phyloP scores from a whole-genome alignment of 2,329 filamentous ascomycete species.

The Stachybotrys elegans region DNA sequence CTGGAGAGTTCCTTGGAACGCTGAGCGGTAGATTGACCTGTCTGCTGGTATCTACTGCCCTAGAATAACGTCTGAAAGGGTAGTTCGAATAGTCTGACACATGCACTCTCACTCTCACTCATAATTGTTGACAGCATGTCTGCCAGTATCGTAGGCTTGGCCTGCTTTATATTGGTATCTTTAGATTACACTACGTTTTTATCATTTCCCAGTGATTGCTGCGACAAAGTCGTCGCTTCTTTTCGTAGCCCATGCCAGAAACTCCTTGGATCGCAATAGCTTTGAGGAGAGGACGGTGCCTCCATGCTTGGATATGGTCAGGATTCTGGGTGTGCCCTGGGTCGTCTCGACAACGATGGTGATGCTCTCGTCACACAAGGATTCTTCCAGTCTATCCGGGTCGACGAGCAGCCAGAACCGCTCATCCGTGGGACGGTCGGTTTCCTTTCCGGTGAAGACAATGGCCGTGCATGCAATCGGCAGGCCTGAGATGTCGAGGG shows the following conservation, averaged over 20 bases:
- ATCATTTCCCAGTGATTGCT: slow-evolving; percentile 22
- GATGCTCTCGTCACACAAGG: slow-evolving; percentile 75
- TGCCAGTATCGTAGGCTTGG: not conserved
- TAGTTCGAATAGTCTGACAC: slow-evolving; percentile 79
- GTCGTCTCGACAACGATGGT: slow-evolving; percentile 71
- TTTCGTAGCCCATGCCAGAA: slow-evolving; percentile 29
- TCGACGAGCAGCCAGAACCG: slow-evolving; percentile 77
- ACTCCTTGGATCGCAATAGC: slow-evolving; percentile 60
- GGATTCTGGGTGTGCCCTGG: slow-evolving; percentile 49
- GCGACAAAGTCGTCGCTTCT: slow-evolving; percentile 30
- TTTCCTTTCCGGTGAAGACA: slow-evolving; percentile 66
- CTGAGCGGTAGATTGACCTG: slow-evolving; percentile 58
- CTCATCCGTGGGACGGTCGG: slow-evolving; percentile 36
- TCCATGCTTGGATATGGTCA: slow-evolving; percentile 78
- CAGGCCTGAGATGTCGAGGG: slow-evolving; percentile 57
- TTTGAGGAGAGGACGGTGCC: slow-evolving; percentile 64
- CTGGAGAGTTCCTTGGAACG: slow-evolving; percentile 42
- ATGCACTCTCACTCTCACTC: slow-evolving; percentile 28
- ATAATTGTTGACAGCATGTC: not conserved
- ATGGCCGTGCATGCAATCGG: slow-evolving; percentile 75
- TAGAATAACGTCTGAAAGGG: slow-evolving; percentile 73
- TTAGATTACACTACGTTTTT: slow-evolving; percentile 4
- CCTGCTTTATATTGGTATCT: not conserved
- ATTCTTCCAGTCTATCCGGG: slow-evolving; percentile 86
- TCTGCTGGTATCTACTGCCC: slow-evolving; percentile 86